These are phyloP conservation scores for Hypoxylon sp. DNA, from an alignment of 2,329 filamentous ascomycete species.

Conservation along the genomic window DNA sequence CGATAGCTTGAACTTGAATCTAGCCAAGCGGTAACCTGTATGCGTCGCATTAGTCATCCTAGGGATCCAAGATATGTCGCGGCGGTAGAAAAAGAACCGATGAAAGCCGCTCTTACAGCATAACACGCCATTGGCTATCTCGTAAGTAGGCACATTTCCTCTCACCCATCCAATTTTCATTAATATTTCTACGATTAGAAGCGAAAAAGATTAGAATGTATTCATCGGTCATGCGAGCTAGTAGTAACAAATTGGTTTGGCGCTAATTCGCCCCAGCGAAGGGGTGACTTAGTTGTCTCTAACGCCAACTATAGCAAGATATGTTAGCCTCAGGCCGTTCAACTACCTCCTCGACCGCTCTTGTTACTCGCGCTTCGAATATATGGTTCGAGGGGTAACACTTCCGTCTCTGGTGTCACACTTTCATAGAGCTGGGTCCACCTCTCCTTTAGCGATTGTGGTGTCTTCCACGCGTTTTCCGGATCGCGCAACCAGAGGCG, in stretches of 20 bases:
- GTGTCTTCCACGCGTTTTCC: constrained; percentile 65
- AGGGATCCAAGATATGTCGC: constrained; percentile 1
- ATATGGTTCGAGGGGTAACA: constrained; percentile 70
- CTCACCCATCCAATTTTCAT: not conserved
- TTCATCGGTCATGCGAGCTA: not conserved
- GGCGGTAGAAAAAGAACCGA: constrained; percentile 30
- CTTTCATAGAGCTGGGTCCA: constrained; percentile 70
- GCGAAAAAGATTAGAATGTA: not conserved
- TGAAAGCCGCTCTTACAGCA: not conserved
- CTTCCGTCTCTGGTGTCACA: constrained; percentile 65
- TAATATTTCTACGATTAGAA: not conserved
- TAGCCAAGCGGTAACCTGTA: constrained; percentile 20
- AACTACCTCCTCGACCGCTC: constrained; percentile 28
- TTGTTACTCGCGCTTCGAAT: constrained; percentile 59
- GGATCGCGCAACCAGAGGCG: constrained; percentile 66
- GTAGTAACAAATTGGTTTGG: not conserved
- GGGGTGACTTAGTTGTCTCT: too few relatives aligned
- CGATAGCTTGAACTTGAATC: not conserved
- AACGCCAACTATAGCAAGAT: not conserved
- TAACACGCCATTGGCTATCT: constrained; percentile 3
- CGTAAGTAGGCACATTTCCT: not conserved
- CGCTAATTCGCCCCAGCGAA: too few relatives aligned
- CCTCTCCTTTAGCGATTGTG: constrained; percentile 59
- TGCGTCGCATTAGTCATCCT: not conserved
- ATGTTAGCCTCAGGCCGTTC: not conserved